These are phyloP conservation scores for Oryza punctata DNA, from an alignment of 176 grass and related monocot genomes.

Conservation along the genomic window DNA sequence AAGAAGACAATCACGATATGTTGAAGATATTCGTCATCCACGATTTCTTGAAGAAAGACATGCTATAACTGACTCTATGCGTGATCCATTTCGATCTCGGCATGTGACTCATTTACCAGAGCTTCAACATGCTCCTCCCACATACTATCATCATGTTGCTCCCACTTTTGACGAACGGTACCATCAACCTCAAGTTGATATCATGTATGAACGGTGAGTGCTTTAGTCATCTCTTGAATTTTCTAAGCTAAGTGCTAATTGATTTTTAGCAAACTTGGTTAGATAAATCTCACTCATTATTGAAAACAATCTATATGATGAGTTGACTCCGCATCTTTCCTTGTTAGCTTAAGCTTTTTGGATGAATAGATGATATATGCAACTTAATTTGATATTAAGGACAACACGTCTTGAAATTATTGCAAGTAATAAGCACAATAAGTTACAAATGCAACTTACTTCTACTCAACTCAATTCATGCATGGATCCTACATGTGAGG, in stretches of 20 bases:
- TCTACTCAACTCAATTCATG: background rate
- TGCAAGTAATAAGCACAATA: background rate
- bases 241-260: slow-evolving; percentile 17
- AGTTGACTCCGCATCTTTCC: background rate
- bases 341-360: background rate
- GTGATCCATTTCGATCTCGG: slow-evolving; percentile 16
- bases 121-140: slow-evolving; percentile 31
- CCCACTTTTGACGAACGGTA: slow-evolving; percentile 25
- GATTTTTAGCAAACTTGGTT: background rate
- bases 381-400: background rate
- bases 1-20: slow-evolving; percentile 7
- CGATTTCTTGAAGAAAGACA: slow-evolving; percentile 24
- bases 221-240: background rate
- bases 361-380: background rate
- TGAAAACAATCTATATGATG: background rate
- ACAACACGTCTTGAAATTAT: background rate
- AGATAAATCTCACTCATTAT: background rate
- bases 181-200: slow-evolving; percentile 38
- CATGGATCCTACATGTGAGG: background rate
- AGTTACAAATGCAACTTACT: background rate
- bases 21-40: slow-evolving; percentile 31
- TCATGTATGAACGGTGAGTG: slow-evolving; percentile 47
- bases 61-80: background rate
- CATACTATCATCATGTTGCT: slow-evolving; percentile 39
- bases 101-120: background rate